Conservation (phyloP, 139 green algal genomes). For the Yamagishiella unicocca region DNA sequence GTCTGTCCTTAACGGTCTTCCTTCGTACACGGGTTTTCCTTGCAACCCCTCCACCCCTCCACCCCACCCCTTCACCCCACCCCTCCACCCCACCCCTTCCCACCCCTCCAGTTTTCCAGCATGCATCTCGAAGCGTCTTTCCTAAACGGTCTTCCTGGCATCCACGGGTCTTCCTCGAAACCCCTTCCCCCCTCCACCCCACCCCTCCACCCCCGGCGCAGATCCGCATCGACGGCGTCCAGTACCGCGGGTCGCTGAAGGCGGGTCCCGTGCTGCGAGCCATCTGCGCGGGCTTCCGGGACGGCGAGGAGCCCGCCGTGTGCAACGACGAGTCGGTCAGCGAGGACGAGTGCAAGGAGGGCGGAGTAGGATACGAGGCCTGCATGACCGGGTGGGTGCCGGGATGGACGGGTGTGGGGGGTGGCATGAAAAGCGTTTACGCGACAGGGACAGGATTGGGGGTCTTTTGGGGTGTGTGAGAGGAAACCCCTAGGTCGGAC, state of each 20-base stretch:
- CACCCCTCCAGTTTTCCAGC: not conserved
- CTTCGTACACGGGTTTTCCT: no score
- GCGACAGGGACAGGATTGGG: not conserved
- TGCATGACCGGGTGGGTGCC: constrained; percentile 69
- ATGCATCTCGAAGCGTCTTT: not conserved
- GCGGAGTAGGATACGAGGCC: constrained; percentile 67
- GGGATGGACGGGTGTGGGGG: not conserved
- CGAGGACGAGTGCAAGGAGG: constrained; percentile 78
- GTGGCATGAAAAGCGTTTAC: not conserved
- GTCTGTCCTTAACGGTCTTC: no score
- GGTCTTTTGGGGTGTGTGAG: not conserved
- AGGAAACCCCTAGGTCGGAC: not conserved
- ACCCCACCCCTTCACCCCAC: not conserved
- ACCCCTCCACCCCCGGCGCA: not conserved
- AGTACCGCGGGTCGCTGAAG: constrained; percentile 89
- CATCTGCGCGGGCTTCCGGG: constrained; percentile 89
- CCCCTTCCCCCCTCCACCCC: not conserved
- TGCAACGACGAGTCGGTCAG: constrained; percentile 76
- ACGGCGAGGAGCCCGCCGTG: constrained; percentile 72
- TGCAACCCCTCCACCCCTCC: not conserved
- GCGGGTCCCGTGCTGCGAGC: constrained; percentile 80
- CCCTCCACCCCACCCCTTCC: not conserved
- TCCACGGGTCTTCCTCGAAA: no score
- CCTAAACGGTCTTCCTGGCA: no score
- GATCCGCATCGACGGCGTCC: constrained; percentile 88